Evolutionary conservation across 148 eudicot species (phyloP).

Genomic region (Rhododendron henanense): DNA sequence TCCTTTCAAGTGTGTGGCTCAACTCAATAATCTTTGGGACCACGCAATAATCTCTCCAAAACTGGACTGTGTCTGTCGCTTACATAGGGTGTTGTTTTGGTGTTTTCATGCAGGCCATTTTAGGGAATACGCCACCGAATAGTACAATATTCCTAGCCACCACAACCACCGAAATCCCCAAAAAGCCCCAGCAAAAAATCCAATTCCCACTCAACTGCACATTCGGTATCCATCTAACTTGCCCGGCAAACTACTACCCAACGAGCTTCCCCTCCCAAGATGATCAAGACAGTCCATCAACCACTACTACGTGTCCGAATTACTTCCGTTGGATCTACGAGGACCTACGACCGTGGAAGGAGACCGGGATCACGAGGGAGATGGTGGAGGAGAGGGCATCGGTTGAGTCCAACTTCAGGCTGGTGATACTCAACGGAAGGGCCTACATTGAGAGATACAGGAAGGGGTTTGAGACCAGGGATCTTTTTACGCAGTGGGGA

Average conservation of each 20-base stretch:
- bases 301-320: conserved; percentile 54
- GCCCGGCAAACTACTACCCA: conserved; percentile 62
- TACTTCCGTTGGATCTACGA: conserved; percentile 81
- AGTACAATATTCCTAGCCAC: conserved; percentile 13
- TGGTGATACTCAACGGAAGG: conserved; percentile 58
- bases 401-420: conserved; percentile 59
- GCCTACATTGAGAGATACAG: conserved; percentile 58
- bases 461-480: conserved; percentile 60
- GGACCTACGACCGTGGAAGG: conserved; percentile 71
- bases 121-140: conserved; percentile 24
- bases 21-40: too few relatives aligned
- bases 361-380: conserved; percentile 59
- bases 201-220: conserved; percentile 52
- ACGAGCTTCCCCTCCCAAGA: conserved; percentile 14
- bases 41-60: too few relatives aligned
- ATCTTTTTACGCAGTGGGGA: conserved; percentile 77
- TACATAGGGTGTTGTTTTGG: too few relatives aligned
- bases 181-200: conserved; percentile 19
- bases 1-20: too few relatives aligned
- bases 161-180: conserved; percentile 1
- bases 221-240: conserved; percentile 38
- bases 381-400: conserved; percentile 53
- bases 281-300: conserved; percentile 26
- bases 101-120: conserved; percentile 28
- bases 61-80: too few relatives aligned